Base-by-base conservation (phyloP, 2,329 filamentous ascomycete genomes). In the Fusarium stilboides region DNA sequence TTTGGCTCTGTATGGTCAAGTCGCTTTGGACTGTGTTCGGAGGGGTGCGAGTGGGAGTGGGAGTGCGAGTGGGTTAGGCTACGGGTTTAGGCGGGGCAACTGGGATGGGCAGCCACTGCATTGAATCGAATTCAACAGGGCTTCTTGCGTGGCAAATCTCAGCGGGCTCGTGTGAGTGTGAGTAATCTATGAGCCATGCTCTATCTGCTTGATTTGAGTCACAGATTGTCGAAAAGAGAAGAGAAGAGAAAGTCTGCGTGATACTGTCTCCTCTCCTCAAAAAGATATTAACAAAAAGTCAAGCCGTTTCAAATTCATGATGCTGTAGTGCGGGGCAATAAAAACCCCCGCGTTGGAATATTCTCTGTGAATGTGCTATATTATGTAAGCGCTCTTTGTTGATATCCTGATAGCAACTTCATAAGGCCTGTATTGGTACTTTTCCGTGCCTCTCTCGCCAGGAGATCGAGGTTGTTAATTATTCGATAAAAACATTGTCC, bases 351-450 rank as follows among this genome's bases (percentile, higher is more conserved):
- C 28, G 28, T 31, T 31, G 31, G 58, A 65, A 65, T 57, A 45
- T 59, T 65, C 45, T 75, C 57, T 75, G 73, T 75, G 73, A 73
- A 72, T 73, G 59, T 43, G 42, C n/a, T 49, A 74, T 74, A 74
- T 74, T 74, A 74, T 74, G 73, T 75, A 75, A 75, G 64, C 73
- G 12, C 22, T 22, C 15, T 24, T 24, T 24, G 5, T 15, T 24
- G 43, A 20, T 46, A 31, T 19, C 12, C 24, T 17, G 17, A 47
- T 22, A 17, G 10, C n/a, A 34, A 12, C 28, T 12, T 31, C 10
- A 31, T 31, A 5, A 31, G 28, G 28, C 10, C 10, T 31, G 28
- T 13, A 31, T 13, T 12, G 28, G 10, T 31, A 31, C 28, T 31
- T 31, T 31, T 31, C 10, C 10, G 12, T 31, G 10, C 28, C 28